Percentiles rank a stretch among this genome's conserved stretches.
phyloP scores from a whole-genome alignment of 306 rosid genomes.

The Rosa rugosa region DNA sequence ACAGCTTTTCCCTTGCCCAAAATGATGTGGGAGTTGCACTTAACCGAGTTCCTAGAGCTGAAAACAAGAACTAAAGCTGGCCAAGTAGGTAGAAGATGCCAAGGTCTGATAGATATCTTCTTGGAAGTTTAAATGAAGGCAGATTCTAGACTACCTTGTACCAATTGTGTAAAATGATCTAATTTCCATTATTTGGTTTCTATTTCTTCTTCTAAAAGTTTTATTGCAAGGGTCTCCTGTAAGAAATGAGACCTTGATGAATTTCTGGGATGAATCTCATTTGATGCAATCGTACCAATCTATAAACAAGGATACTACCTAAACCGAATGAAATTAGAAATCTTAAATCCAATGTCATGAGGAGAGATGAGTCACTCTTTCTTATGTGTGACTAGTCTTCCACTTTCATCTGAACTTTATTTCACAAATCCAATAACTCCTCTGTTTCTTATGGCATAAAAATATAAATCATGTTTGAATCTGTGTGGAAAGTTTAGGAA shows the following conservation, averaged over 20 bases:
- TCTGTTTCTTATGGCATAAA: neutral
- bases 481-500: neutral
- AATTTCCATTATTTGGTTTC: neutral
- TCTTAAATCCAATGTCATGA: neutral
- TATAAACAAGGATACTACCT: neutral
- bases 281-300: neutral
- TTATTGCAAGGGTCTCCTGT: neutral
- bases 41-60: neutral
- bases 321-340: neutral
- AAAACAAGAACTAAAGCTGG: neutral
- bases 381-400: neutral
- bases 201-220: neutral
- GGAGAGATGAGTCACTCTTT: neutral
- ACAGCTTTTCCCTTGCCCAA: neutral
- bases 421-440: neutral
- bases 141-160: neutral
- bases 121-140: slow-evolving; percentile 5
- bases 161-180: neutral
- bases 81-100: slow-evolving; percentile 6
- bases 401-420: neutral
- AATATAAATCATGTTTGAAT: neutral
- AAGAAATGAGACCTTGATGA: neutral
- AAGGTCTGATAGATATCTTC: neutral
- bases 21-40: neutral
- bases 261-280: neutral